A percentile compares a stretch with the other conserved stretches of the same genome.
phyloP scores from a whole-genome alignment of 371 early-diverging fungal genomes.

The Capillidium heterosporum region DNA sequence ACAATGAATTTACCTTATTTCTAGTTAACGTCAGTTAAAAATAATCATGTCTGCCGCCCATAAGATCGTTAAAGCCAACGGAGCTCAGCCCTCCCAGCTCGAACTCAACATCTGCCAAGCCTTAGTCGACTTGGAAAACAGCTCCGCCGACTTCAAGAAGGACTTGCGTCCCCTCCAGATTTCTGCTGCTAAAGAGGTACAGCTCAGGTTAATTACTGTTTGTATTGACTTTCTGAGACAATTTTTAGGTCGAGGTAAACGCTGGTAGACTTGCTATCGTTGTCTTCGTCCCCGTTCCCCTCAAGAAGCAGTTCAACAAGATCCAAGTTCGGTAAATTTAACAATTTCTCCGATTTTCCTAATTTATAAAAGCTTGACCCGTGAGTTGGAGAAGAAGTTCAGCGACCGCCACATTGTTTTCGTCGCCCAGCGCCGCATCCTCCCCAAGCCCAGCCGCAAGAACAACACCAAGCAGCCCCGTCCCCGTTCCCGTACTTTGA shows the following conservation, averaged over 20 bases:
- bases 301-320: conserved; percentile 83
- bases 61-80: conserved; percentile 67
- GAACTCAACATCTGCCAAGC: conserved; percentile 91
- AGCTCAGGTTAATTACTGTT: no score
- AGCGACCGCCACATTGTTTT: conserved; percentile 93
- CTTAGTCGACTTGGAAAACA: conserved; percentile 85
- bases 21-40: no score
- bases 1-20: no score
- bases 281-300: conserved; percentile 91
- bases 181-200: conserved; percentile 87
- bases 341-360: neutral
- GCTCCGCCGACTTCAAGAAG: conserved; percentile 86
- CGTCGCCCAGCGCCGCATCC: conserved; percentile 89
- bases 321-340: conserved; percentile 68
- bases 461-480: conserved; percentile 77
- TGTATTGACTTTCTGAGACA: neutral
- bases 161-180: conserved; percentile 86
- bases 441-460: conserved; percentile 76
- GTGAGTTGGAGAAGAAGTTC: conserved; percentile 99
- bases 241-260: conserved; percentile 76
- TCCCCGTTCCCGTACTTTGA: conserved; percentile 90
- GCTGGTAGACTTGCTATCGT: conserved; percentile 90
- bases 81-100: conserved; percentile 59
- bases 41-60: conserved; percentile 28
- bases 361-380: conserved; percentile 41